phyloP scores from a whole-genome alignment of 768 basidiomycete species.

The Rhizopogon sp. region DNA sequence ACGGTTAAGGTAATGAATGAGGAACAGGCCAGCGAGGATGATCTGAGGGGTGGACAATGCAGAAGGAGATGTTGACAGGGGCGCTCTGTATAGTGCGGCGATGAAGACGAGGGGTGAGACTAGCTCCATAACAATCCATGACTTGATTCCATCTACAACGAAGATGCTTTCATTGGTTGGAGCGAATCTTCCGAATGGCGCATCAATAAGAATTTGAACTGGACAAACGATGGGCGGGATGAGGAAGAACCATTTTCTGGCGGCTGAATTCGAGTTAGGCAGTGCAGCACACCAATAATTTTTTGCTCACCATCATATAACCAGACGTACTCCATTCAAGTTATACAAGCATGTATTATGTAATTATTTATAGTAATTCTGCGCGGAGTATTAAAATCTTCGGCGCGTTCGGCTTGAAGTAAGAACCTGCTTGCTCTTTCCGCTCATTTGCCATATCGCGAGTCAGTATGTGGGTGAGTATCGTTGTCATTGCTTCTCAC shows the following conservation, averaged over 20 bases:
- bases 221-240: slow-evolving; percentile 32
- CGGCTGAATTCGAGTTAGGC: slow-evolving; percentile 16
- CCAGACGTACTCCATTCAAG: slow-evolving; percentile 6
- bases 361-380: too few species aligned
- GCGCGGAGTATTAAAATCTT: too few species aligned
- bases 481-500: background rate
- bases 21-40: slow-evolving; percentile 52
- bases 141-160: slow-evolving; percentile 50
- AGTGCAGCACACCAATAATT: background rate
- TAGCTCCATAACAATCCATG: slow-evolving; percentile 82
- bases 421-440: background rate
- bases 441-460: background rate
- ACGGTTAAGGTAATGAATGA: slow-evolving; percentile 84
- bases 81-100: slow-evolving; percentile 43
- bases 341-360: too few species aligned
- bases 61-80: slow-evolving; percentile 34
- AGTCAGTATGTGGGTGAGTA: slow-evolving; percentile 29
- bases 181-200: slow-evolving; percentile 78
- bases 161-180: slow-evolving; percentile 40
- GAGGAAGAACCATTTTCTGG: slow-evolving; percentile 43
- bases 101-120: slow-evolving; percentile 54
- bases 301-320: slow-evolving; percentile 20
- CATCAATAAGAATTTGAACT: slow-evolving; percentile 50
- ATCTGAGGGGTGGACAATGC: slow-evolving; percentile 36
- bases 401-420: background rate